Conservation (phyloP, 805 yeast genomes). For the Ogataea methylovora region DNA sequence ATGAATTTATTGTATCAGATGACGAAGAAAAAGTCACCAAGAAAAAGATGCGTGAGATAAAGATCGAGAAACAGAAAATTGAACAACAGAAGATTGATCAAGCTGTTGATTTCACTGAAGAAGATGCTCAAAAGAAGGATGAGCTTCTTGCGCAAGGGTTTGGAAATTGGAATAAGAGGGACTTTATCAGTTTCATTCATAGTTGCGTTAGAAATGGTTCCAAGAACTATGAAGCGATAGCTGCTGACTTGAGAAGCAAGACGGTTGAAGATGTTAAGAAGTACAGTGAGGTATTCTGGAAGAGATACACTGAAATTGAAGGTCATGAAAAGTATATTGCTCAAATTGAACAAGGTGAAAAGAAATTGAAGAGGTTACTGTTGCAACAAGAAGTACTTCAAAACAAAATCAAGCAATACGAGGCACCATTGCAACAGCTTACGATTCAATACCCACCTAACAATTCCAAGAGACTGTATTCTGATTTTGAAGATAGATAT, state of each 20-base stretch:
- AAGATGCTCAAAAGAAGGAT: constrained; percentile 49
- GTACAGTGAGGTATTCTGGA: constrained; percentile 62
- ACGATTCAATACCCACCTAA: constrained; percentile 73
- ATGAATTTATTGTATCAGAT: constrained; percentile 33
- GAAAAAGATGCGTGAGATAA: constrained; percentile 17
- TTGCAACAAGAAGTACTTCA: constrained; percentile 50
- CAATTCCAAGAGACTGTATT: constrained; percentile 67
- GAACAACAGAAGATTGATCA: constrained; percentile 51
- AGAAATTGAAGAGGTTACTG: constrained; percentile 46
- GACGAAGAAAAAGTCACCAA: constrained; percentile 19
- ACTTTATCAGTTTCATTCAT: constrained; percentile 64
- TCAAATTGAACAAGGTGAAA: constrained; percentile 71
- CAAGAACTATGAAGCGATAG: constrained; percentile 38
- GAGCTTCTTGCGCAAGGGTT: constrained; percentile 49
- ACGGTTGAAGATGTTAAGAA: constrained; percentile 48
- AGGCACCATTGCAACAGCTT: constrained; percentile 58
- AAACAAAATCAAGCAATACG: constrained; percentile 42
- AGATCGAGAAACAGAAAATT: constrained; percentile 28
- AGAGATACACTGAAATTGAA: constrained; percentile 47
- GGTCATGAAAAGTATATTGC: constrained; percentile 64
- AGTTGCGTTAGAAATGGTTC: constrained; percentile 65
- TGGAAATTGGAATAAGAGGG: constrained; percentile 66
- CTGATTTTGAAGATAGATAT: constrained; percentile 64
- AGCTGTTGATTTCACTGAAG: constrained; percentile 54
- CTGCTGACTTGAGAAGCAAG: constrained; percentile 49